Conservation (phyloP, 192 early-diverging fungal species). For the Entophlyctis helioformis region DNA sequence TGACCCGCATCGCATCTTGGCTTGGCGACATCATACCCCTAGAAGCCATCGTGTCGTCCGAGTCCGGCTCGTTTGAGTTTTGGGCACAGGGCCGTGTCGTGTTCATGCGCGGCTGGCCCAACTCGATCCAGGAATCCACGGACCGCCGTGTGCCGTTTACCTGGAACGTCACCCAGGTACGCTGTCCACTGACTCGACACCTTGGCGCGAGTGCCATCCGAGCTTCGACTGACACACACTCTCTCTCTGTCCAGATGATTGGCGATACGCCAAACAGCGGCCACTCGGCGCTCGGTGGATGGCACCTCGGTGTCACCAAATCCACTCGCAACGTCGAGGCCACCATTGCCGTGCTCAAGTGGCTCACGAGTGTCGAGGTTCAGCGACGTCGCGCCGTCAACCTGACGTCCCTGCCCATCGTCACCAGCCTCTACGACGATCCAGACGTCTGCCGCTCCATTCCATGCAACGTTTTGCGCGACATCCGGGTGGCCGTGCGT, state of each 20-base stretch:
- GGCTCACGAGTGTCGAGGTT: conserved; percentile 3
- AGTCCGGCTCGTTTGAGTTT: not conserved
- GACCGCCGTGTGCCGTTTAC: too few relatives aligned
- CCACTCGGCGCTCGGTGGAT: conserved; percentile 16
- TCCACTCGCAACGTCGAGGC: conserved; percentile 4
- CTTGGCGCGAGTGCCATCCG: not conserved
- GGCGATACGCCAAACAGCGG: not conserved
- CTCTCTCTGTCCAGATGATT: not conserved
- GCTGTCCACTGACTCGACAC: not conserved
- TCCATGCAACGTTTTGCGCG: conserved; percentile 4
- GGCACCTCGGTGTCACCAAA: conserved; percentile 14
- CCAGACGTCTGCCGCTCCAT: conserved; percentile 8
- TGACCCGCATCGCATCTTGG: too few relatives aligned
- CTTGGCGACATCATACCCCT: conserved; percentile 7
- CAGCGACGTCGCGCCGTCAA: conserved; percentile 4
- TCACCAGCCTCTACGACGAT: conserved; percentile 9
- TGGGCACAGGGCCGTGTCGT: conserved; percentile 1
- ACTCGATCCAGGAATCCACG: too few relatives aligned
- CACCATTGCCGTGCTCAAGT: conserved; percentile 1
- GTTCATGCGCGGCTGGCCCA: conserved; percentile 13
- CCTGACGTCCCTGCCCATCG: conserved; percentile 4
- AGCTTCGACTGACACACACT: not conserved
- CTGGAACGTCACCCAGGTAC: too few relatives aligned
- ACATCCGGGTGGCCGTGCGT: conserved; percentile 3
- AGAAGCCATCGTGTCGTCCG: not conserved